A percentile compares a stretch with the other conserved stretches of the same genome.
These are phyloP conservation scores for Nicotiana tabacum DNA, from an alignment of 257 asterid species.

Conservation along the genomic window DNA sequence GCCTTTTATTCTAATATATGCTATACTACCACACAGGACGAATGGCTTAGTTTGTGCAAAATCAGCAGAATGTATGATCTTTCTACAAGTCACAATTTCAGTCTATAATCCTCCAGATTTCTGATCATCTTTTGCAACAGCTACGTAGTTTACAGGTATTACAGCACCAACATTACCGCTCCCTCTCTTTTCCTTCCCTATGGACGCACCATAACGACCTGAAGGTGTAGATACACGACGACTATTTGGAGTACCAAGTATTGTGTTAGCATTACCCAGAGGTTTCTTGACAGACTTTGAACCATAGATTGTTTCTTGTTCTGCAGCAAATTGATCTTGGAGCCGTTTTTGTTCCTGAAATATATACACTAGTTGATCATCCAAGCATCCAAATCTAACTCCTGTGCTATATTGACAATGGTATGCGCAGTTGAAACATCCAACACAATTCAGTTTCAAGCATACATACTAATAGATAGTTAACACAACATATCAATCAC, in stretches of 20 bases:
- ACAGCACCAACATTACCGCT: slow-evolving; percentile 36
- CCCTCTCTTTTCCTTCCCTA: slow-evolving; percentile 52
- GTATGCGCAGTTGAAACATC: not conserved
- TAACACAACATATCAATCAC: not conserved
- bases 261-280: slow-evolving; percentile 46
- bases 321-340: slow-evolving; percentile 62
- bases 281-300: slow-evolving; percentile 53
- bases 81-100: not conserved
- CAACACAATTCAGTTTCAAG: not conserved
- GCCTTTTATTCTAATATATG: not conserved
- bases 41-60: not conserved
- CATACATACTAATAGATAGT: not conserved
- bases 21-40: not conserved
- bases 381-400: not conserved
- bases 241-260: slow-evolving; percentile 47
- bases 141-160: slow-evolving; percentile 65
- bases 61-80: not conserved
- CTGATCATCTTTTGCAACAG: slow-evolving; percentile 59
- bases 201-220: slow-evolving; percentile 35
- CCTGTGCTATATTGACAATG: not conserved
- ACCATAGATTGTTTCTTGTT: slow-evolving; percentile 62
- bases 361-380: not conserved
- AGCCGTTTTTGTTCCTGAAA: slow-evolving; percentile 67
- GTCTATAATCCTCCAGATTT: slow-evolving; percentile 1
- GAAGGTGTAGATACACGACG: slow-evolving; percentile 45